A percentile compares a stretch with the other conserved stretches of the same genome.
These are phyloP conservation scores for Exophiala dermatitidis DNA, from an alignment of 2,329 filamentous ascomycete species.

Conservation along the genomic window DNA sequence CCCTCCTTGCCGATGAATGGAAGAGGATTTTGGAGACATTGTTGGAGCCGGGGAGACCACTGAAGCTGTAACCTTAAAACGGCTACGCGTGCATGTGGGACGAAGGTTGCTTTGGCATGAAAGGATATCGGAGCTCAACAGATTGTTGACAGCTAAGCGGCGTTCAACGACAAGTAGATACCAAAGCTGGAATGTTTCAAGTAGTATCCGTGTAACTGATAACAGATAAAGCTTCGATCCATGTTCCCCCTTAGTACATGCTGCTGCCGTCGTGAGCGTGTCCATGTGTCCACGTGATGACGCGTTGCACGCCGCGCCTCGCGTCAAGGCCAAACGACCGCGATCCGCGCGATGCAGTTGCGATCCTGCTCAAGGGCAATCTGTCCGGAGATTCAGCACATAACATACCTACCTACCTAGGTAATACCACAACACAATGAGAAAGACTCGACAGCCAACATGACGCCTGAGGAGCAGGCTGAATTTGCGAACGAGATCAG, in stretches of 20 bases:
- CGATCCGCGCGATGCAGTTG: too few relatives aligned
- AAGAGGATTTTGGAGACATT: slow-evolving; percentile 21
- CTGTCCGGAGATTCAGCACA: not conserved
- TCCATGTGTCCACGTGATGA: not conserved
- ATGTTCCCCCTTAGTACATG: too few relatives aligned
- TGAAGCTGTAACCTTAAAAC: not conserved
- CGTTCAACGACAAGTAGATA: too few relatives aligned
- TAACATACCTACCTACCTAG: not conserved
- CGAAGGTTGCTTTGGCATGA: too few relatives aligned
- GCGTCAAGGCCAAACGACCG: too few relatives aligned
- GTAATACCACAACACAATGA: not conserved
- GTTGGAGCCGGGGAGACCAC: slow-evolving; percentile 8
- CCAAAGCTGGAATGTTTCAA: too few relatives aligned
- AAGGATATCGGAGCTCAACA: not conserved
- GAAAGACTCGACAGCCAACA: not conserved
- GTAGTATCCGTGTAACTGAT: too few relatives aligned
- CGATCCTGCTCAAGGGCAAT: too few relatives aligned
- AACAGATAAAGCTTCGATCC: too few relatives aligned
- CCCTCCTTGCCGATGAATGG: slow-evolving; percentile 16
- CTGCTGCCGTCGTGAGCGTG: too few relatives aligned
- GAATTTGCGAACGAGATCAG: slow-evolving; percentile 9
- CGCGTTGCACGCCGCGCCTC: not conserved
- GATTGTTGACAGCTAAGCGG: not conserved
- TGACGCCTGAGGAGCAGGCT: slow-evolving; percentile 17
- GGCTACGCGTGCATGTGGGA: too few relatives aligned